Base-by-base conservation (phyloP, 2,329 filamentous ascomycete species). In the Elsinoe perseae region DNA sequence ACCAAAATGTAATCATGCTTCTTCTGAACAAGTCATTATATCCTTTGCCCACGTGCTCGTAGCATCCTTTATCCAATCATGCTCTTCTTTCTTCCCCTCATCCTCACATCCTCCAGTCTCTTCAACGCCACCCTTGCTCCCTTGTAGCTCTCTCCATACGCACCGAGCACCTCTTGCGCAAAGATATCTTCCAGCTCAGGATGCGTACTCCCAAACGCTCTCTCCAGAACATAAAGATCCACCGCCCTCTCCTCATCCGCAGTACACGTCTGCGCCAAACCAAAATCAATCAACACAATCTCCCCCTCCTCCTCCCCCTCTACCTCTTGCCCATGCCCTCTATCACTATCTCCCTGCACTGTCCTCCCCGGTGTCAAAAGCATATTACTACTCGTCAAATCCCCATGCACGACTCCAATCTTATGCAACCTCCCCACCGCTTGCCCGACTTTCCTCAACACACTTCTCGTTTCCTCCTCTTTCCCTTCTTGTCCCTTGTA, bases 341-440 rank as follows among this genome's bases (percentile, higher is more conserved):
- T 59, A n/a, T n/a, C 28, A 30, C 28, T 10, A 5, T 30, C 28
- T 30, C 10, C 28, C 6, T 30, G 6, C 10, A 5, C 28, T 5
- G 28, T 30, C 28, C 5, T 30, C 12, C 30, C 18, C 12, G 77
- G 76, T 59, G 81, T 70, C 62, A 97, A 69, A 85, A 98, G 96
- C 74, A 98, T 79, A 72, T 98, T 98, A 73, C 91, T 96, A 61
- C 91, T 98, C 59, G 93, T 98, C 73, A 98, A 73, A 74, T 98
- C 93, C 38, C 93, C 93, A 74, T 98, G 93, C 58, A 95, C 84
- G 56, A 97, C 81, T 14, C 92, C 92, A n/a, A 83, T 79, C 56
- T 79, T 80, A 75, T 98, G 93, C 76, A 98, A 75, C 57, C 50
- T 64, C 20, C 65, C 69, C 25, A 70, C 66, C 27, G 64, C 65